Percentiles rank a stretch among this genome's conserved stretches.
phyloP scores from a whole-genome alignment of 2,329 filamentous ascomycete genomes.

The Colletotrichum gigasporum region DNA sequence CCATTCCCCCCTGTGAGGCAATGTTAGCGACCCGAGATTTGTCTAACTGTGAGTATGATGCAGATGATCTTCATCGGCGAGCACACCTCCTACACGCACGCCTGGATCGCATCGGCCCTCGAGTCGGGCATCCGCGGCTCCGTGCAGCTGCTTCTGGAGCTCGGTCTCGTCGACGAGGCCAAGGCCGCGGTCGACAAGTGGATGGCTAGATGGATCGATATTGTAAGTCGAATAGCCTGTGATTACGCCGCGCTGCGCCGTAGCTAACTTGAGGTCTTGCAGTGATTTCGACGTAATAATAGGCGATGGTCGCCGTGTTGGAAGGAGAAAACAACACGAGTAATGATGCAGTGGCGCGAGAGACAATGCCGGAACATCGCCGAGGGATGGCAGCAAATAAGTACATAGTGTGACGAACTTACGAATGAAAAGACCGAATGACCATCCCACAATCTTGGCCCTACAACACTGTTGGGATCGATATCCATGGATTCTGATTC shows the following conservation, averaged over 20 bases:
- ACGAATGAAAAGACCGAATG: conserved; percentile 6
- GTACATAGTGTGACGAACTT: conserved; percentile 15
- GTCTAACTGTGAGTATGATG: background rate
- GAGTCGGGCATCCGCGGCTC: conserved; percentile 74
- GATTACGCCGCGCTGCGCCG: background rate
- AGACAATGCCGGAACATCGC: background rate
- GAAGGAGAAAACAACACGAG: background rate
- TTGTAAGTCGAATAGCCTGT: conserved; percentile 39
- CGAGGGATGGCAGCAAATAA: background rate
- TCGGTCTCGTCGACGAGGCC: conserved; percentile 76
- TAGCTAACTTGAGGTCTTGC: background rate
- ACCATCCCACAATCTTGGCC: background rate
- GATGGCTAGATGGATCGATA: conserved; percentile 74
- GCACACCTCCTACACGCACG: conserved; percentile 77
- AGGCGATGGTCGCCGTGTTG: background rate
- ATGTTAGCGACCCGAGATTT: background rate
- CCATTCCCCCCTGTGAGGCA: background rate
- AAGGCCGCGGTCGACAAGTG: conserved; percentile 71
- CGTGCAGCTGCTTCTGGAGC: conserved; percentile 69
- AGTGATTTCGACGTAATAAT: conserved; percentile 16
- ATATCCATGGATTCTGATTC: background rate
- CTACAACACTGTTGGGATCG: background rate
- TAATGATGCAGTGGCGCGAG: background rate
- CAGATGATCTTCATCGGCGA: conserved; percentile 75
- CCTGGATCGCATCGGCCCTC: conserved; percentile 74